Base-by-base conservation (phyloP, 805 yeast species). In the Sungouiella blattae region DNA sequence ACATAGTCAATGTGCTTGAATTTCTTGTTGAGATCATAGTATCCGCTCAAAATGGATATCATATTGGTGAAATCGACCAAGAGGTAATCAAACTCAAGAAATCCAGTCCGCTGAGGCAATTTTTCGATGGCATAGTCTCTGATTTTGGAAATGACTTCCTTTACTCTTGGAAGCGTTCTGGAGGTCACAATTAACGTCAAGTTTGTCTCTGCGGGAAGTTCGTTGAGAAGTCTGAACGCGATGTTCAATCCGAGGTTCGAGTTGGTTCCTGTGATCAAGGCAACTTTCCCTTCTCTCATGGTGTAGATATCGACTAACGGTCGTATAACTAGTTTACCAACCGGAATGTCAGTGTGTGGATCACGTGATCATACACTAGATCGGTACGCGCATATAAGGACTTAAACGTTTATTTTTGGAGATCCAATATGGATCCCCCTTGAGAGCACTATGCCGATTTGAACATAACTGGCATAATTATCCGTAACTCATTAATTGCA, bases 41-140 rank as follows among this genome's bases (percentile, higher is more conserved):
- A 76, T 0, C 95, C 96, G 18, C 75, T 71, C 18, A 86, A 63
- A 11, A 89, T 75, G 1, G 96, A 85, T 7, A 87, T 82, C 96
- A 89, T 87, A 50, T 85, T 78, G 9, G 89, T 75, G 57, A 91
- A 88, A 56, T 93, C 98, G n/a, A 93, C 79, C 32, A 93, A 64
- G 2, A 89, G 53, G 50, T 93, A 93, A 61, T 93, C 98, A 52
- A 82, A 91, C 52, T 87, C 94, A 5, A 88, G 71, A 18, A 70
- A 64, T 0, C 80, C 84, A 2, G 62, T 55, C 30, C 87, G 69
- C 25, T 57, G 53, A 0, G 57, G 53, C 11, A 46, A 36, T 11
- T 48, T 43, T 4, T 47, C 41, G 6, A 46, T 44, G 21, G 57
- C 52, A 54, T 69, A 72, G 6, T 60, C 52, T 40, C 78, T 73